Evolutionary conservation across 352 stramenopile genomes (phyloP).

Genomic region (Elongisporangium undulatum): DNA sequence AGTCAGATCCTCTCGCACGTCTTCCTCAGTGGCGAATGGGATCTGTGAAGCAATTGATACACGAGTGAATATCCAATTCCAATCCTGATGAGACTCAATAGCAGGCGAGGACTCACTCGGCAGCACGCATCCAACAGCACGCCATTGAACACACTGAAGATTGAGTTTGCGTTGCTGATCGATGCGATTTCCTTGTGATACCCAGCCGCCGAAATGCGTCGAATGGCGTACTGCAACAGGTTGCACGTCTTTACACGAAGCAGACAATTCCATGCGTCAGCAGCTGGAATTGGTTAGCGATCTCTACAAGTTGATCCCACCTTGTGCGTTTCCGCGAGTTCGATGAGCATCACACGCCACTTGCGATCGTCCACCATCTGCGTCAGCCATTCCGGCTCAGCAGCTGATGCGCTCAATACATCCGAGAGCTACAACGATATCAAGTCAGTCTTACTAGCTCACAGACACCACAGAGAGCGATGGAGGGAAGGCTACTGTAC

Average conservation of each 20-base stretch:
- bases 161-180: conserved; percentile 77
- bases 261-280: not conserved
- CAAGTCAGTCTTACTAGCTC: not conserved
- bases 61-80: not conserved
- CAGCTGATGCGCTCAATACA: conserved; percentile 70
- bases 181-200: conserved; percentile 88
- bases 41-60: conserved; percentile 33
- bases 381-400: conserved; percentile 78
- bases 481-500: no score
- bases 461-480: not conserved
- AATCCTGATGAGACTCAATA: not conserved
- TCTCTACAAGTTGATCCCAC: conserved; percentile 15
- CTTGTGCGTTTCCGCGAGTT: conserved; percentile 82
- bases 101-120: conserved; percentile 29
- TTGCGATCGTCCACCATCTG: conserved; percentile 80
- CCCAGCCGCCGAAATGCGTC: conserved; percentile 78
- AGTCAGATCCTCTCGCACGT: conserved; percentile 62
- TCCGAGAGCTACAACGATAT: conserved; percentile 55
- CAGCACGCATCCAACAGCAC: conserved; percentile 75
- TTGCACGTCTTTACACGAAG: conserved; percentile 62
- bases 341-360: conserved; percentile 83
- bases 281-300: conserved; percentile 4
- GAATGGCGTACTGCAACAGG: conserved; percentile 82
- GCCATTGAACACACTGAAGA: conserved; percentile 84
- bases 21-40: conserved; percentile 75